Evolutionary conservation across 1,139 yeast genomes (phyloP), one percentile per base, ranked within the genome.

Genomic region (Magnusiomyces clavatus): DNA sequence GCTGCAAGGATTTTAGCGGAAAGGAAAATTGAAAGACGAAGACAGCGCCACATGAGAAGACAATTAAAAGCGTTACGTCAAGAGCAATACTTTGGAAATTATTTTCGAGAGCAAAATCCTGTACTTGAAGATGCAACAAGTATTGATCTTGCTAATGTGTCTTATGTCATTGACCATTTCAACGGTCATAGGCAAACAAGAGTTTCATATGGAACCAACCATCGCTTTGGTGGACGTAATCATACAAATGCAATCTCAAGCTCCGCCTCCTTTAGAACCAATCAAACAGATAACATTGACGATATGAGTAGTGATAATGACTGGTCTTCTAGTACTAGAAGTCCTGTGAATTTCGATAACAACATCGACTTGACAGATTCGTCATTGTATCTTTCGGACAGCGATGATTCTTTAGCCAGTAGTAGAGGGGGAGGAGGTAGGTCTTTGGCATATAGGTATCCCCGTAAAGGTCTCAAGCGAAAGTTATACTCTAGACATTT

Each of bases 401-500:
- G 45, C 6, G 45, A 47, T 11, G 40, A 43, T 6, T 43, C 20
- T 2, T 37, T n/a, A 17, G 24, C 59, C 11, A 56, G 52, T 24
- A 46, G 49, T 16, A 39, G 40, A 12, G 34, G 29, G n/a, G 17
- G 19, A 19, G 35, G 37, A 14, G 35, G 19, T n/a, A 20, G 19
- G 19, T 43, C 24, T 43, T 16, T 16, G 16, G 19, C 19, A 24
- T 24, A 24, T 29, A 16, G 24, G 10, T 31, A 46, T 12, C 53
- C 53, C 6, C 38, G 38, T 17, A 34, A 37, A 20, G 56, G 50
- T 12, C 54, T 63, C 4, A 58, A 82, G 57, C 72, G 95, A 53
- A 79, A 78, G 56, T 70, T 86, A 37, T 77, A 77, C 55, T 80
- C 83, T 11, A 71, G 94, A 35, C 95, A 87, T 64, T 69, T 86